phyloP scores from a whole-genome alignment of 139 green algal genomes.

The Pedinophyceae sp. region DNA sequence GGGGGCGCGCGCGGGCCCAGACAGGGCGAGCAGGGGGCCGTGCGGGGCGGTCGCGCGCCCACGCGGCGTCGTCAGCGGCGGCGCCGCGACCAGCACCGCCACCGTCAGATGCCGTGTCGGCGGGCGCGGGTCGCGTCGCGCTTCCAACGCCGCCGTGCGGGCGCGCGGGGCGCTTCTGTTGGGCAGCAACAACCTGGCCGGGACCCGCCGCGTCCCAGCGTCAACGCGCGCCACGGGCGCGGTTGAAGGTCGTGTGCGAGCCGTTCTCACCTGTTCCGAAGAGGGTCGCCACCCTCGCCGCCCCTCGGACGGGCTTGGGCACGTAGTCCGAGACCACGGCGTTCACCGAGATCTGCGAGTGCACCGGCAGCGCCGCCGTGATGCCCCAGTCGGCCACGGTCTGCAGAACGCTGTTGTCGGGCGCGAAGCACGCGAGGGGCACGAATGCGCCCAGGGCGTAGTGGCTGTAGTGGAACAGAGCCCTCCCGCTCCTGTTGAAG shows the following conservation, averaged over 20 bases:
- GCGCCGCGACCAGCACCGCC: no score
- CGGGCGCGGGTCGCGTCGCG: no score
- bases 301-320: slow-evolving; percentile 30
- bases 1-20: background rate
- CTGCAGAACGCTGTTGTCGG: slow-evolving; percentile 1
- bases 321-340: slow-evolving; percentile 58
- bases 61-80: background rate
- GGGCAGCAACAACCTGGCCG: background rate
- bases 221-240: background rate
- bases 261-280: background rate
- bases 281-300: background rate
- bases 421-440: background rate
- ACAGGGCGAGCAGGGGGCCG: background rate
- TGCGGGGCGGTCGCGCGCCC: background rate
- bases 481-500: no score
- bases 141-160: no score
- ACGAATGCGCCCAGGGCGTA: background rate
- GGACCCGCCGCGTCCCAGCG: background rate
- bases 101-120: no score
- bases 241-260: background rate
- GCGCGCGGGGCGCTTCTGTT: no score
- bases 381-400: slow-evolving; percentile 33
- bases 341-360: slow-evolving; percentile 58
- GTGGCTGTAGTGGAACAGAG: background rate
- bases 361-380: slow-evolving; percentile 35